Conservation (phyloP, 805 yeast species). For the Barnettozyma wickerhamii region DNA sequence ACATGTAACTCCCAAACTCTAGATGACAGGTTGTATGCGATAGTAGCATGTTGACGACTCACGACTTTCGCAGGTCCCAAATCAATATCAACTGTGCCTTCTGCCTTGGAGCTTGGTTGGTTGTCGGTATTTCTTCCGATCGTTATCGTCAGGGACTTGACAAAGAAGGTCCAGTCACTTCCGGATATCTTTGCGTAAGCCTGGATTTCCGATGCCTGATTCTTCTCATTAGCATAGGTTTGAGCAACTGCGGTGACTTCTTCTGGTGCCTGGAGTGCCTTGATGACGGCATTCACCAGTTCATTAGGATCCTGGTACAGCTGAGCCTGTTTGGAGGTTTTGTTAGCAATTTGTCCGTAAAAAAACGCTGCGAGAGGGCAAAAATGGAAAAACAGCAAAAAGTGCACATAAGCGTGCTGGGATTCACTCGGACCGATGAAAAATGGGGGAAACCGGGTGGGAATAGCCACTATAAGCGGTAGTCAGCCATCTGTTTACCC, state of each 20-base stretch:
- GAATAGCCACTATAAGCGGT: neutral
- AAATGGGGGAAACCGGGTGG: no score
- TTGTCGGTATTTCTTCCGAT: slow-evolving; percentile 80
- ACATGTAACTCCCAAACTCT: slow-evolving; percentile 86
- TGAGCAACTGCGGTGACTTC: slow-evolving; percentile 72
- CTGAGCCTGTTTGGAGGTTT: slow-evolving; percentile 3
- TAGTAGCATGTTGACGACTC: slow-evolving; percentile 82
- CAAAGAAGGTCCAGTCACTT: slow-evolving; percentile 88
- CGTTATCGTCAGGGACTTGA: slow-evolving; percentile 65
- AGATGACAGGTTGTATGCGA: slow-evolving; percentile 66
- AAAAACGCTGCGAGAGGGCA: neutral
- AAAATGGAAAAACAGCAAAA: neutral
- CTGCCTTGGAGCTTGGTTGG: slow-evolving; percentile 15
- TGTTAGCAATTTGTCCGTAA: neutral
- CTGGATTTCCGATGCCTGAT: slow-evolving; percentile 69
- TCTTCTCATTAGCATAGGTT: slow-evolving; percentile 69
- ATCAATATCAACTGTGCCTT: slow-evolving; percentile 64
- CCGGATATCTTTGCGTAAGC: slow-evolving; percentile 98
- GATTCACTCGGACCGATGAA: no score
- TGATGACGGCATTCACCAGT: slow-evolving; percentile 68
- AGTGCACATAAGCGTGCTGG: neutral
- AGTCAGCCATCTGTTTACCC: neutral
- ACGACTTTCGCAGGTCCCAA: slow-evolving; percentile 98
- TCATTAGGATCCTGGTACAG: slow-evolving; percentile 57
- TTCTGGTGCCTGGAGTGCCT: slow-evolving; percentile 64